These are phyloP conservation scores for Epichloe sibirici DNA, from an alignment of 2,329 filamentous ascomycete species.

Conservation along the genomic window DNA sequence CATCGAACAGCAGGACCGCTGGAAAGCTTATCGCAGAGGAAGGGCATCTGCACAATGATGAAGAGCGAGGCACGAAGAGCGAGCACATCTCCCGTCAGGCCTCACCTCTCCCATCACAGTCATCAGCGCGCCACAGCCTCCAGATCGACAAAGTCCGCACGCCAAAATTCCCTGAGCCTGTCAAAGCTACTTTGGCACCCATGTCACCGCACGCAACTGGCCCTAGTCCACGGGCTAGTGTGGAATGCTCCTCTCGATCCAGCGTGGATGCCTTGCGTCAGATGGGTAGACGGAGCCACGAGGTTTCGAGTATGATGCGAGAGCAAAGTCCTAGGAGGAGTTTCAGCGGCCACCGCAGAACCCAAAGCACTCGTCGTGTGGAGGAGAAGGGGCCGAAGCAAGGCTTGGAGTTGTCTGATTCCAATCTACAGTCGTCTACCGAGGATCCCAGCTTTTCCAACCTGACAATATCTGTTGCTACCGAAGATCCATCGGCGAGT, in stretches of 20 bases:
- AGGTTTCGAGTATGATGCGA: conserved; percentile 31
- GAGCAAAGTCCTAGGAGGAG: conserved; percentile 43
- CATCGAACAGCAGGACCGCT: conserved; percentile 24
- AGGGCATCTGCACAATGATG: conserved; percentile 4
- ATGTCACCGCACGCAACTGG: conserved; percentile 32
- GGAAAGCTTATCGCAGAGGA: conserved; percentile 11
- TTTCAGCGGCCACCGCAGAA: conserved; percentile 47
- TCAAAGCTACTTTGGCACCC: conserved; percentile 49
- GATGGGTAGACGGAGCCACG: conserved; percentile 38
- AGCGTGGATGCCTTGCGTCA: conserved; percentile 43
- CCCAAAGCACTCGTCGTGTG: conserved; percentile 34
- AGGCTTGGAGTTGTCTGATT: conserved; percentile 56
- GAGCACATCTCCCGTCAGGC: neutral
- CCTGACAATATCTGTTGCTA: conserved; percentile 49
- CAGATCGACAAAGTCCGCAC: conserved; percentile 22
- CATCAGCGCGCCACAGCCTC: conserved; percentile 10
- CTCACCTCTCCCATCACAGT: conserved; percentile 7
- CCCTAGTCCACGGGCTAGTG: conserved; percentile 42
- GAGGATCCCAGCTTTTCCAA: conserved; percentile 66
- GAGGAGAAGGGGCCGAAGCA: conserved; percentile 34
- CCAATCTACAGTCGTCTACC: conserved; percentile 57
- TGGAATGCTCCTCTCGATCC: conserved; percentile 33
- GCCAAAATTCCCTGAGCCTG: conserved; percentile 38
- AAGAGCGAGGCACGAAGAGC: neutral
- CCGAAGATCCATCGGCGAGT: conserved; percentile 75